These are phyloP conservation scores for Apiospora pterosperma DNA, from an alignment of 2,329 filamentous ascomycete species.

Conservation along the genomic window DNA sequence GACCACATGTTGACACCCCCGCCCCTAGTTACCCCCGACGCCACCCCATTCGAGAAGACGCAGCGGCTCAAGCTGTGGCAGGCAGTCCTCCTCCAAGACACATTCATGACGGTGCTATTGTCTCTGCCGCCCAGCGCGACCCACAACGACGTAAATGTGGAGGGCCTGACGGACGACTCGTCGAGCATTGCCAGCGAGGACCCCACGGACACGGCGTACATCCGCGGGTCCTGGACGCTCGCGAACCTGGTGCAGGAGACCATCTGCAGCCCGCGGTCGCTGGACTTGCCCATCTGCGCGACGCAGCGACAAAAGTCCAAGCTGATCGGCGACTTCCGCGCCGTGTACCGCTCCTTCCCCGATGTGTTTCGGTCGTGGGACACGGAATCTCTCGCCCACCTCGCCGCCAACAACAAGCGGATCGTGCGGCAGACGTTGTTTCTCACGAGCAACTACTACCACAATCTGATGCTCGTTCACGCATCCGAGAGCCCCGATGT, in stretches of 20 bases:
- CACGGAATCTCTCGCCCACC: slow-evolving; percentile 52
- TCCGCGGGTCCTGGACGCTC: slow-evolving; percentile 74
- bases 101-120: slow-evolving; percentile 73
- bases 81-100: slow-evolving; percentile 76
- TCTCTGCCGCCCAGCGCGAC: slow-evolving; percentile 75
- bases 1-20: neutral
- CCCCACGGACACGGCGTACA: slow-evolving; percentile 66
- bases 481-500: slow-evolving; percentile 65
- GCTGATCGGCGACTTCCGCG: slow-evolving; percentile 65
- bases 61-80: slow-evolving; percentile 79
- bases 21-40: slow-evolving; percentile 55
- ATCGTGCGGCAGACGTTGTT: slow-evolving; percentile 73
- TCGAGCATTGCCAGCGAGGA: slow-evolving; percentile 54
- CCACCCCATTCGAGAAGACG: slow-evolving; percentile 70
- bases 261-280: slow-evolving; percentile 70
- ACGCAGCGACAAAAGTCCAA: slow-evolving; percentile 67
- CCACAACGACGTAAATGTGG: slow-evolving; percentile 75
- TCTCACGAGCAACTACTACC: slow-evolving; percentile 77
- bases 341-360: slow-evolving; percentile 71
- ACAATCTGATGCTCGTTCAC: slow-evolving; percentile 77
- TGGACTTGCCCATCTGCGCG: slow-evolving; percentile 68
- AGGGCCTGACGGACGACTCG: slow-evolving; percentile 66
- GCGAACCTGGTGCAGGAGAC: slow-evolving; percentile 76
- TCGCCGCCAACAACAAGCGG: slow-evolving; percentile 59
- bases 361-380: slow-evolving; percentile 68